Percentiles rank a stretch among this genome's conserved stretches.
Conservation (phyloP, 2,329 filamentous ascomycete genomes). For the Colletotrichum viniferum region DNA sequence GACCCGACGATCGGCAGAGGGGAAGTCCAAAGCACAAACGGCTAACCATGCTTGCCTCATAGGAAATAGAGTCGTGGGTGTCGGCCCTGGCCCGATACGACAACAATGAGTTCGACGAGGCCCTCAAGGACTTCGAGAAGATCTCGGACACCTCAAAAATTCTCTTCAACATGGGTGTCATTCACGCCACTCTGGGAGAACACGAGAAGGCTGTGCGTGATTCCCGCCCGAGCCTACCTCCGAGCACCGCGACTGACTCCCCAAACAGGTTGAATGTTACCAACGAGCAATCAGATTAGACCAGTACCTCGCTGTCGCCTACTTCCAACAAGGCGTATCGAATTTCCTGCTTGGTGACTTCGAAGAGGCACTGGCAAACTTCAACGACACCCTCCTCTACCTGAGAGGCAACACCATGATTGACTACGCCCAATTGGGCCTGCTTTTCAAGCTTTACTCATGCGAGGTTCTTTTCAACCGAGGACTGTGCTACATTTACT, state of each 20-base stretch:
- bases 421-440: slow-evolving; percentile 93
- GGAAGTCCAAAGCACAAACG: background rate
- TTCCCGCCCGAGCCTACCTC: background rate
- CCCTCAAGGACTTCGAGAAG: slow-evolving; percentile 79
- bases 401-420: slow-evolving; percentile 96
- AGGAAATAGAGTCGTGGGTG: slow-evolving; percentile 99
- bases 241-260: slow-evolving; percentile 15
- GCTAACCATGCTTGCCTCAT: slow-evolving; percentile 2
- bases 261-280: slow-evolving; percentile 84
- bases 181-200: slow-evolving; percentile 94
- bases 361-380: slow-evolving; percentile 95
- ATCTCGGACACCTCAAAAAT: slow-evolving; percentile 98
- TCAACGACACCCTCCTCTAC: slow-evolving; percentile 96
- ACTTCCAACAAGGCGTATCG: slow-evolving; percentile 97
- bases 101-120: slow-evolving; percentile 95
- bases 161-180: slow-evolving; percentile 97
- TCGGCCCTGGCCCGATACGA: slow-evolving; percentile 90
- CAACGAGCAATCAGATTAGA: slow-evolving; percentile 90
- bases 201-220: slow-evolving; percentile 88
- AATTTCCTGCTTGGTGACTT: slow-evolving; percentile 98
- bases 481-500: slow-evolving; percentile 95
- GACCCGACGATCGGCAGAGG: background rate
- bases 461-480: slow-evolving; percentile 98
- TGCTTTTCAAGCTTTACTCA: slow-evolving; percentile 95
- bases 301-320: slow-evolving; percentile 94